These are phyloP conservation scores for Eucalyptus rudis DNA, from an alignment of 345 rosid species.

Conservation along the genomic window DNA sequence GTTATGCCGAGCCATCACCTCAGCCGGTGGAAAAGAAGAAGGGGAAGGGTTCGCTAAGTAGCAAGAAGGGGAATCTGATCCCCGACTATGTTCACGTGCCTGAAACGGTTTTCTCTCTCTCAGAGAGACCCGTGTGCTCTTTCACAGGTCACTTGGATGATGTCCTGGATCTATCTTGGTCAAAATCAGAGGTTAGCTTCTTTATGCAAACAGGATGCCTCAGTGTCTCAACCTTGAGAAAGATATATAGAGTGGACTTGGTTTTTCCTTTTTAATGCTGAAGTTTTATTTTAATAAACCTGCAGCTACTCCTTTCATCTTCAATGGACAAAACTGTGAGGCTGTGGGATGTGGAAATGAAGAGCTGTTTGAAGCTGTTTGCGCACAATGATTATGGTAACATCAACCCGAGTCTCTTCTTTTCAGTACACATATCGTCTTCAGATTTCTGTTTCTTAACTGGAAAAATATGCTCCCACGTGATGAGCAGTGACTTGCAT, in stretches of 20 bases:
- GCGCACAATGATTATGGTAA: constrained; percentile 96
- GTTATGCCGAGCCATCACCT: constrained; percentile 2
- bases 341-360: constrained; percentile 79
- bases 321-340: constrained; percentile 98
- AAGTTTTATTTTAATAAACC: not conserved
- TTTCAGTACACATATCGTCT: not conserved
- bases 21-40: constrained; percentile 48
- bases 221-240: not conserved
- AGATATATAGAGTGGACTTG: not conserved
- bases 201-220: not conserved
- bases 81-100: constrained; percentile 90
- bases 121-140: constrained; percentile 77
- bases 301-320: constrained; percentile 80
- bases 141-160: constrained; percentile 83
- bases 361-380: constrained; percentile 69
- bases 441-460: not conserved
- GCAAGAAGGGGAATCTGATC: constrained; percentile 23
- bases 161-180: constrained; percentile 90
- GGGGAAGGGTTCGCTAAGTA: constrained; percentile 28
- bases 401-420: not conserved
- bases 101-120: constrained; percentile 64
- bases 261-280: not conserved
- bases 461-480: not conserved
- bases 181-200: constrained; percentile 65
- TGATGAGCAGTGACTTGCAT: constrained; percentile 72